Conservation (phyloP, 2,329 filamentous ascomycete species). For the Aspergillus thermomutatus region DNA sequence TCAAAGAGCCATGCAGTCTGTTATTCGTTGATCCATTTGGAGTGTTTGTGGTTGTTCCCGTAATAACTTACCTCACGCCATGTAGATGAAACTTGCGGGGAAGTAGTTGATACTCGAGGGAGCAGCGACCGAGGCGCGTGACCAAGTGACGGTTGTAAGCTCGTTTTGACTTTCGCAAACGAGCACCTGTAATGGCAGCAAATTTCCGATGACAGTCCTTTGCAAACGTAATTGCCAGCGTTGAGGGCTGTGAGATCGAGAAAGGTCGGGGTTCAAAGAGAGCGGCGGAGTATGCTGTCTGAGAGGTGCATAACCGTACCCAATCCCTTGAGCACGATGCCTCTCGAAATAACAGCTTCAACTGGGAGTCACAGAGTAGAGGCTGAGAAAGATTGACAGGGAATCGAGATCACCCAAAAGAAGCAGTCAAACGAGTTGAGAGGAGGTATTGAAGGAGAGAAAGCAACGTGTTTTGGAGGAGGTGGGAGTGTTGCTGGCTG, state of each 20-base stretch:
- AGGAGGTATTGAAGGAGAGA: constrained; percentile 9
- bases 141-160: constrained; percentile 3
- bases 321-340: constrained; percentile 15
- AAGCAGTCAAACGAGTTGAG: not conserved
- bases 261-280: constrained; percentile 27
- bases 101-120: constrained; percentile 13
- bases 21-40: constrained; percentile 14
- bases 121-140: constrained; percentile 12
- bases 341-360: constrained; percentile 1
- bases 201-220: not conserved
- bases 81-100: constrained; percentile 24
- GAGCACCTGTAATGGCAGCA: not conserved
- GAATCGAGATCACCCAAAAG: not conserved
- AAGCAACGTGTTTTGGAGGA: constrained; percentile 21
- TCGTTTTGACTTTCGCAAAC: not conserved
- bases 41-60: constrained; percentile 12
- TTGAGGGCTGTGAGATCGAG: constrained; percentile 13
- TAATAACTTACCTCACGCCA: constrained; percentile 24
- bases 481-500: constrained; percentile 23
- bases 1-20: not conserved
- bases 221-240: constrained; percentile 10
- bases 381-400: not conserved
- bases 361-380: not conserved
- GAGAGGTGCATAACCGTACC: constrained; percentile 28
- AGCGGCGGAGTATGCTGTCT: constrained; percentile 33